These are phyloP conservation scores for Fomitopsis pulvina DNA, from an alignment of 768 basidiomycete genomes.

Conservation along the genomic window DNA sequence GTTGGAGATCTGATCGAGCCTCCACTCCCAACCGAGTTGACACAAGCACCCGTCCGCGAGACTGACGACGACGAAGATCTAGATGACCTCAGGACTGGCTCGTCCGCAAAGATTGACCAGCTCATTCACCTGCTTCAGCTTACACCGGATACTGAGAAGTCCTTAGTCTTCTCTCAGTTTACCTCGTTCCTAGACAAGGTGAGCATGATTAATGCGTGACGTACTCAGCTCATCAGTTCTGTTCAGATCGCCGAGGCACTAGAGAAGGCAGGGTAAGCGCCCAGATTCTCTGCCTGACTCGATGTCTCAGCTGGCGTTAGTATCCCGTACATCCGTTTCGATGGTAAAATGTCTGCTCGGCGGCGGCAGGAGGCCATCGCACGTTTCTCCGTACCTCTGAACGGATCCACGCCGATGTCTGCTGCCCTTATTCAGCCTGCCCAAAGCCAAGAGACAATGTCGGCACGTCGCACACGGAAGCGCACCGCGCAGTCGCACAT, in stretches of 20 bases:
- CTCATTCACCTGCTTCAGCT: conserved; percentile 65
- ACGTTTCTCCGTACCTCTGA: conserved; percentile 64
- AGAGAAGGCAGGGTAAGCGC: conserved; percentile 49
- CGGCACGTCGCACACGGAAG: conserved; percentile 4
- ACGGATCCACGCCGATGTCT: conserved; percentile 10
- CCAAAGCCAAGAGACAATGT: conserved; percentile 6
- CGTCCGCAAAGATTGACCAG: conserved; percentile 85
- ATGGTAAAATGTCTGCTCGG: conserved; percentile 80
- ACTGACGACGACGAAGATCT: conserved; percentile 34
- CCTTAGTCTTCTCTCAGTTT: conserved; percentile 86
- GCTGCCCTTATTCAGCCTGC: neutral
- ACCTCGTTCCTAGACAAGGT: conserved; percentile 82
- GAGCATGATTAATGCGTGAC: neutral
- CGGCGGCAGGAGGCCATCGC: conserved; percentile 72
- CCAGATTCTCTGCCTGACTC: neutral
- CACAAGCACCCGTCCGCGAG: conserved; percentile 43
- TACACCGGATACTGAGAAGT: conserved; percentile 66
- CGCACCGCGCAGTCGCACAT: neutral
- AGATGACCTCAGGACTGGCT: conserved; percentile 37
- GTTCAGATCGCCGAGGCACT: conserved; percentile 62
- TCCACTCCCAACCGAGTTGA: conserved; percentile 59
- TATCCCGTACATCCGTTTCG: conserved; percentile 75
- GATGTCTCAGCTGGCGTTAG: conserved; percentile 35
- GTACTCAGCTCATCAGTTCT: neutral
- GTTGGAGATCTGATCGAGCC: conserved; percentile 55